These are phyloP conservation scores for Aphanomyces astaci DNA, from an alignment of 352 stramenopile genomes.

Conservation along the genomic window DNA sequence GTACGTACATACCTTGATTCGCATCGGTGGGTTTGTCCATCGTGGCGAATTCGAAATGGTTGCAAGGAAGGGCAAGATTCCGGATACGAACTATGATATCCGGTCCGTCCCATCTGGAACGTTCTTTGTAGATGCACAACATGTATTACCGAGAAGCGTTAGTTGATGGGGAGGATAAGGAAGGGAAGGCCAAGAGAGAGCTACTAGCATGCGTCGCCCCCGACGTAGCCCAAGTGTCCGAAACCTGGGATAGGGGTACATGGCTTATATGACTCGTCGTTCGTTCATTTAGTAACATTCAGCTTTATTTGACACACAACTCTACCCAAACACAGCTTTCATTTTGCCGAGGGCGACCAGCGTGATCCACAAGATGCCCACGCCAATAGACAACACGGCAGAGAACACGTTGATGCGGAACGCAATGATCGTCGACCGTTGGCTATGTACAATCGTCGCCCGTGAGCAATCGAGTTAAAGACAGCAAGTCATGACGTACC, in stretches of 20 bases:
- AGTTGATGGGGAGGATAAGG: no score
- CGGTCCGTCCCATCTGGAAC: no score
- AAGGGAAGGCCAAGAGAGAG: no score
- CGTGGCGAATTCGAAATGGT: conserved; percentile 12
- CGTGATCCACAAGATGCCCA: conserved; percentile 76
- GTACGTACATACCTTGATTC: conserved; percentile 9
- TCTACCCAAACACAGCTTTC: conserved; percentile 63
- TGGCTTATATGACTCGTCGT: neutral
- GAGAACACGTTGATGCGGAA: conserved; percentile 78
- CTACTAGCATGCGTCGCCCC: neutral
- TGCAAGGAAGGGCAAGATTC: neutral
- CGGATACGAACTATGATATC: neutral
- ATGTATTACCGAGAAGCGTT: no score
- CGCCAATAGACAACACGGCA: conserved; percentile 74
- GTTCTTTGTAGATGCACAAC: no score
- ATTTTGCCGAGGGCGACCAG: conserved; percentile 66
- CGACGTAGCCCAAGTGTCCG: no score
- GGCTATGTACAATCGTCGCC: conserved; percentile 2
- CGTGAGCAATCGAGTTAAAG: no score
- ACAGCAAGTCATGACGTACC: conserved; percentile 4
- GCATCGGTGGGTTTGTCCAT: conserved; percentile 21
- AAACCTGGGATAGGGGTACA: no score
- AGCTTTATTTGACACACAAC: neutral
- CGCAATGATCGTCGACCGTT: conserved; percentile 63
- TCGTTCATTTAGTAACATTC: neutral